These are phyloP conservation scores for Spathaspora gorwiae DNA, from an alignment of 805 yeast genomes.

Conservation along the genomic window DNA sequence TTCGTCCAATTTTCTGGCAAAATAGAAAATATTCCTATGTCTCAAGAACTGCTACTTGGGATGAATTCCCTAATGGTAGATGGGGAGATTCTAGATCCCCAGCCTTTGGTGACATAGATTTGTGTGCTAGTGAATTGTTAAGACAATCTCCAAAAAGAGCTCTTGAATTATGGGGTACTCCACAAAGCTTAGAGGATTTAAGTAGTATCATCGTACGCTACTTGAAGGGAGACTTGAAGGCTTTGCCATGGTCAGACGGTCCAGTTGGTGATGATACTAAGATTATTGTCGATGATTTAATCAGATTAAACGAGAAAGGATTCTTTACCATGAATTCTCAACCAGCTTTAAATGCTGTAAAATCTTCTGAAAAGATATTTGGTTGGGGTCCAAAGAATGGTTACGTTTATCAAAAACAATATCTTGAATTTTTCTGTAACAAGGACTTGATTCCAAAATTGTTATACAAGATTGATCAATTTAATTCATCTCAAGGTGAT, in stretches of 20 bases:
- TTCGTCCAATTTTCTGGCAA: constrained; percentile 95
- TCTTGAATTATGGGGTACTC: constrained; percentile 83
- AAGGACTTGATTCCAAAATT: constrained; percentile 42
- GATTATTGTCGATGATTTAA: constrained; percentile 53
- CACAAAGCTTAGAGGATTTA: constrained; percentile 56
- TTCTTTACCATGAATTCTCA: constrained; percentile 88
- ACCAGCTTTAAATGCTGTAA: constrained; percentile 81
- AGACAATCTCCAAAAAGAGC: constrained; percentile 82
- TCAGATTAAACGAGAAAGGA: constrained; percentile 61
- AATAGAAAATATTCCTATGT: constrained; percentile 87
- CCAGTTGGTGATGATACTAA: constrained; percentile 75
- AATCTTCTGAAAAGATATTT: constrained; percentile 62
- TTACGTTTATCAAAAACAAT: constrained; percentile 90
- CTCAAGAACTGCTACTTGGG: constrained; percentile 89
- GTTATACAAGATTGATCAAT: constrained; percentile 37
- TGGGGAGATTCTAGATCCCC: constrained; percentile 99
- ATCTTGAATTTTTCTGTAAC: constrained; percentile 79
- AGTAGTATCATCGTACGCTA: constrained; percentile 63
- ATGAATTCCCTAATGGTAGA: constrained; percentile 97
- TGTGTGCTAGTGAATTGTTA: constrained; percentile 72
- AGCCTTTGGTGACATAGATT: constrained; percentile 87
- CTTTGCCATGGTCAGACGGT: constrained; percentile 95
- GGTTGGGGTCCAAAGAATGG: constrained; percentile 98
- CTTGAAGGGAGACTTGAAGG: constrained; percentile 61
- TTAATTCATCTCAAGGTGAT: constrained; percentile 36